Conservation (phyloP, 108 stramenopile species). For the Fragilaria crotonensis region DNA sequence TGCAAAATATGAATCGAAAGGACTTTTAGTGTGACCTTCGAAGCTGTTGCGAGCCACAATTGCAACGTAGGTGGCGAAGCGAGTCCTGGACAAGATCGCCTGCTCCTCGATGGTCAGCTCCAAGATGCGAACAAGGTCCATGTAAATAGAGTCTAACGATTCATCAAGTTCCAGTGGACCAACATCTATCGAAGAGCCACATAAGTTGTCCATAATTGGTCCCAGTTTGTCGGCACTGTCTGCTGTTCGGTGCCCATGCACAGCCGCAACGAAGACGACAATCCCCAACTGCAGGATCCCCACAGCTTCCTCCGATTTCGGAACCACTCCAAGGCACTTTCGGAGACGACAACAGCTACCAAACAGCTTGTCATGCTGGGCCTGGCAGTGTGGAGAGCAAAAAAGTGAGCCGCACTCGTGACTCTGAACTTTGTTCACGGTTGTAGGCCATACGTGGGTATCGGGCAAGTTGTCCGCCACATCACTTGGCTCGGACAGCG, state of each 20-base stretch:
- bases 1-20: slow-evolving; percentile 33
- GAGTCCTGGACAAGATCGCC: slow-evolving; percentile 10
- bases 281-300: slow-evolving; percentile 1
- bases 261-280: slow-evolving; percentile 2
- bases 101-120: background rate
- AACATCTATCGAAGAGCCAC: background rate
- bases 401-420: slow-evolving; percentile 6
- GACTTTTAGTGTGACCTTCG: slow-evolving; percentile 23
- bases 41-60: slow-evolving; percentile 32
- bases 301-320: background rate
- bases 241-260: background rate
- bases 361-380: background rate
- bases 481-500: background rate
- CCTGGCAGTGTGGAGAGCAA: slow-evolving; percentile 5
- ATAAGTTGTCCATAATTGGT: slow-evolving; percentile 3
- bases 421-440: slow-evolving; percentile 1
- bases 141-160: background rate
- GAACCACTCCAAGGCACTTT: slow-evolving; percentile 2
- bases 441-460: background rate
- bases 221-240: background rate
- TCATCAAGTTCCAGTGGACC: background rate
- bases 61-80: slow-evolving; percentile 14
- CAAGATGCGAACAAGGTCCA: background rate
- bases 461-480: background rate
- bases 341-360: slow-evolving; percentile 7